phyloP scores from a whole-genome alignment of 2,329 filamentous ascomycete genomes.

The Xylaria sp. region DNA sequence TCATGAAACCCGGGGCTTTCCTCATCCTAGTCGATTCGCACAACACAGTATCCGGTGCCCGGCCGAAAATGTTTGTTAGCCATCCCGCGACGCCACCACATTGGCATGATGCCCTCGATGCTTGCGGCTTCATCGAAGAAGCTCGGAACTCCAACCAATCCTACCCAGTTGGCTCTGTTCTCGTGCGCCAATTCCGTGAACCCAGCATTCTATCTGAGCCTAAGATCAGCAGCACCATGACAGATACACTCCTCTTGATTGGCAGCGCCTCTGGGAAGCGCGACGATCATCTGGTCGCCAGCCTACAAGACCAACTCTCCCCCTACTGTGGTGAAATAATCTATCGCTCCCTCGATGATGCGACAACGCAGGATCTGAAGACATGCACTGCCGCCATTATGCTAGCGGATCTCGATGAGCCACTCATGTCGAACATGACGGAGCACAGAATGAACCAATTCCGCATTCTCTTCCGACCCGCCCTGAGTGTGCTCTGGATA shows the following conservation, averaged over 20 bases:
- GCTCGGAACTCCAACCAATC: constrained; percentile 50
- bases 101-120: constrained; percentile 50
- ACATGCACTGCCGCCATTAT: constrained; percentile 50
- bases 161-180: constrained; percentile 50
- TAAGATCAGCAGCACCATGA: constrained; percentile 13
- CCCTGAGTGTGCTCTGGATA: constrained; percentile 45
- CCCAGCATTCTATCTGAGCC: constrained; percentile 25
- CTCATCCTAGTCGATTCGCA: constrained; percentile 46
- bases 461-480: constrained; percentile 40
- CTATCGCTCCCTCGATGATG: constrained; percentile 44
- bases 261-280: constrained; percentile 41
- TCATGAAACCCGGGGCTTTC: constrained; percentile 54
- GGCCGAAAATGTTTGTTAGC: constrained; percentile 33
- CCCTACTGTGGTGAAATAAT: constrained; percentile 40
- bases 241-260: constrained; percentile 49
- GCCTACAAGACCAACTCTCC: constrained; percentile 41
- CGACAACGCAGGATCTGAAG: constrained; percentile 38
- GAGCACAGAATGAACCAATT: constrained; percentile 45
- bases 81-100: constrained; percentile 45
- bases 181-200: constrained; percentile 51
- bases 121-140: constrained; percentile 49
- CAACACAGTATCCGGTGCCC: constrained; percentile 15
- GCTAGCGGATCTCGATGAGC: constrained; percentile 52
- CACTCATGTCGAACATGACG: constrained; percentile 51
- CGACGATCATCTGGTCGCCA: constrained; percentile 34